Base-by-base conservation (phyloP, 2,329 filamentous ascomycete species). In the Fusarium foetens region DNA sequence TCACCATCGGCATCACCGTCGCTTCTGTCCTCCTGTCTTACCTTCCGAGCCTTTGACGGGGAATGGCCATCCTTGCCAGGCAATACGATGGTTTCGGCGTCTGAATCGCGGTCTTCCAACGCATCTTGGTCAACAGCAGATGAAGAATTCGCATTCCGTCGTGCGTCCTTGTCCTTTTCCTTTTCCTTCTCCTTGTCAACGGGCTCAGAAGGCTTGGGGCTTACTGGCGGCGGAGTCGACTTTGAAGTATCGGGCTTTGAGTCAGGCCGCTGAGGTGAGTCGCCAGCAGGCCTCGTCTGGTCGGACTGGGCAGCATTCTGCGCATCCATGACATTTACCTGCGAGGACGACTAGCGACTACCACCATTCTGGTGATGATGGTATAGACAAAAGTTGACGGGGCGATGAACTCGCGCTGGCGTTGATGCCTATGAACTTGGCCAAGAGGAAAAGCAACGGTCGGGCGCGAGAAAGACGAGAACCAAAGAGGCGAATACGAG, bases 71-170 rank as follows among this genome's bases (percentile, higher is more conserved):
- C 88, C 77, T 91, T 92, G 33, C 89, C 89, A 16, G 89, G 86
- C 38, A 92, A 80, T 39, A 93, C 90, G 69, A 93, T 91, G 19
- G 91, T 93, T 81, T 93, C 91, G 53, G 91, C 91, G 77, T 93
- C 91, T 3, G 91, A 93, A 75, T 91, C 90, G 76, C 86, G 89
- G 66, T 91, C 90, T 64, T 83, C 83, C 27, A 79, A 80, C 60
- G 76, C 80, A 62, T 87, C 84, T 57, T 81, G 77, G 25, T 81
- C 77, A 57, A 72, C 31, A 31, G 65, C 74, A 25, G 70, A 60
- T 21, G 71, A 71, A 29, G 71, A 48, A 35, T 83, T 82, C 65
- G 79, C 82, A 60, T 77, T 77, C 16, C 80, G 73, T n/a, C 77
- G 75, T 33, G 79, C 61, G 35, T 76, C 77, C 68, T 67, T 79